These are phyloP conservation scores for Basipetospora chlamydospora DNA, from an alignment of 2,329 filamentous ascomycete species.

Conservation along the genomic window DNA sequence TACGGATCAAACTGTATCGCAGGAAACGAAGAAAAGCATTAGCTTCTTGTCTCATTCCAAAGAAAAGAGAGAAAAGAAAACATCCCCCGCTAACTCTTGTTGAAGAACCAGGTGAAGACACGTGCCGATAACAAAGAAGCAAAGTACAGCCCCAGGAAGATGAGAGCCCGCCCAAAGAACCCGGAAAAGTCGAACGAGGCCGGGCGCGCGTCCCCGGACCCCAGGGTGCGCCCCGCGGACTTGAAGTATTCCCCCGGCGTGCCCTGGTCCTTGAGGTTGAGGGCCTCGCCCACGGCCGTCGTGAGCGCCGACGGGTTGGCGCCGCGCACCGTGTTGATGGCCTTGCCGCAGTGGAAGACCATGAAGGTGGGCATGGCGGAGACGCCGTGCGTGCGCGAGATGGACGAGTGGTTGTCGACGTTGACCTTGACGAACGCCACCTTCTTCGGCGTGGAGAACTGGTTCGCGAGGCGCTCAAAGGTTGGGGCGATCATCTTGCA, in stretches of 20 bases:
- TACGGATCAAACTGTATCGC: constrained; percentile 47
- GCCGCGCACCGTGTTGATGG: constrained; percentile 64
- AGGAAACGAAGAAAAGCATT: too few species aligned
- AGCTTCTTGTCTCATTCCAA: too few species aligned
- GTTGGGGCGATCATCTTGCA: constrained; percentile 85
- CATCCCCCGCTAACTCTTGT: not conserved
- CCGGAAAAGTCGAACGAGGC: constrained; percentile 22
- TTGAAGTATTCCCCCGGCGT: constrained; percentile 33
- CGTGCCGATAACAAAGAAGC: constrained; percentile 45
- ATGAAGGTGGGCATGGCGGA: constrained; percentile 90
- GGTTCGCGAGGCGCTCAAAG: constrained; percentile 69
- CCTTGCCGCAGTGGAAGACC: constrained; percentile 63
- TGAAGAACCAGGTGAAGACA: constrained; percentile 9
- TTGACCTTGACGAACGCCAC: constrained; percentile 89
- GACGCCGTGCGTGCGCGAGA: constrained; percentile 65
- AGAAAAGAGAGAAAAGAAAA: not conserved
- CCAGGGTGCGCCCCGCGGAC: constrained; percentile 42
- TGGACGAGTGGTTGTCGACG: constrained; percentile 66
- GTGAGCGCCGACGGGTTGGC: constrained; percentile 66
- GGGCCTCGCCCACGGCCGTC: constrained; percentile 57
- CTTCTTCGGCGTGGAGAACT: constrained; percentile 65
- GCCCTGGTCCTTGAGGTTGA: constrained; percentile 34
- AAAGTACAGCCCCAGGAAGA: constrained; percentile 47
- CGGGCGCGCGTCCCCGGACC: constrained; percentile 18
- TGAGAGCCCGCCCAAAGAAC: constrained; percentile 33